These are phyloP conservation scores for Xerocomus nothofagi DNA, from an alignment of 1,284 basidiomycete species.

Conservation along the genomic window DNA sequence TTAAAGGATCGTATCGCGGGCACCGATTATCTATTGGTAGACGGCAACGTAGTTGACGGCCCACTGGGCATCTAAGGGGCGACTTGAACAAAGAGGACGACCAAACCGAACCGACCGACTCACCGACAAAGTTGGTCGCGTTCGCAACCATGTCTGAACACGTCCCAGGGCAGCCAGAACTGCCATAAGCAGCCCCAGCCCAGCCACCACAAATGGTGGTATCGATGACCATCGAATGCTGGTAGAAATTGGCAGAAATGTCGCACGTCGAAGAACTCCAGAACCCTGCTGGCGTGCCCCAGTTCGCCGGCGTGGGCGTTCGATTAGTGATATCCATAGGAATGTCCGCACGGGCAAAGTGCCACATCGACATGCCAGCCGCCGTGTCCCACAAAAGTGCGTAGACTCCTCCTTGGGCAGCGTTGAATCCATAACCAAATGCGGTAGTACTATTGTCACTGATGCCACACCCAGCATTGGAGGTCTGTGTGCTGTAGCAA, in stretches of 20 bases:
- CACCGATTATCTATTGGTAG: slow-evolving; percentile 23
- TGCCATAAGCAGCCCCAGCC: slow-evolving; percentile 53
- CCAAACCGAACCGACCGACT: slow-evolving; percentile 26
- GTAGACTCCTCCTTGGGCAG: slow-evolving; percentile 68
- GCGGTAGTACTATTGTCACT: slow-evolving; percentile 39
- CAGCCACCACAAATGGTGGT: slow-evolving; percentile 63
- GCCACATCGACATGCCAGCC: slow-evolving; percentile 75
- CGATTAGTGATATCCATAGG: slow-evolving; percentile 65
- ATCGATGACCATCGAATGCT: slow-evolving; percentile 71
- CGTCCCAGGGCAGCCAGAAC: slow-evolving; percentile 66
- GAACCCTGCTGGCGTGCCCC: slow-evolving; percentile 68
- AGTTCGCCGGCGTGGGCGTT: slow-evolving; percentile 59
- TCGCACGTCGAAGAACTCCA: slow-evolving; percentile 66
- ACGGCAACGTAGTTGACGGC: slow-evolving; percentile 52
- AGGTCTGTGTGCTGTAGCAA: slow-evolving; percentile 42
- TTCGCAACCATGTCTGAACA: slow-evolving; percentile 67
- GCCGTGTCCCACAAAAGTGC: slow-evolving; percentile 66
- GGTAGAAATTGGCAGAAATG: slow-evolving; percentile 63
- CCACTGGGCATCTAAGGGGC: slow-evolving; percentile 53
- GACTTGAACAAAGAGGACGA: slow-evolving; percentile 6
- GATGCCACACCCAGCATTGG: slow-evolving; percentile 56
- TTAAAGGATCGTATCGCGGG: neutral
- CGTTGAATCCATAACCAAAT: slow-evolving; percentile 75
- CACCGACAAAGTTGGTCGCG: slow-evolving; percentile 59
- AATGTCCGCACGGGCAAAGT: slow-evolving; percentile 65